phyloP scores from a whole-genome alignment of 169 alveolate genomes.

The Plasmodium cynomolgi region DNA sequence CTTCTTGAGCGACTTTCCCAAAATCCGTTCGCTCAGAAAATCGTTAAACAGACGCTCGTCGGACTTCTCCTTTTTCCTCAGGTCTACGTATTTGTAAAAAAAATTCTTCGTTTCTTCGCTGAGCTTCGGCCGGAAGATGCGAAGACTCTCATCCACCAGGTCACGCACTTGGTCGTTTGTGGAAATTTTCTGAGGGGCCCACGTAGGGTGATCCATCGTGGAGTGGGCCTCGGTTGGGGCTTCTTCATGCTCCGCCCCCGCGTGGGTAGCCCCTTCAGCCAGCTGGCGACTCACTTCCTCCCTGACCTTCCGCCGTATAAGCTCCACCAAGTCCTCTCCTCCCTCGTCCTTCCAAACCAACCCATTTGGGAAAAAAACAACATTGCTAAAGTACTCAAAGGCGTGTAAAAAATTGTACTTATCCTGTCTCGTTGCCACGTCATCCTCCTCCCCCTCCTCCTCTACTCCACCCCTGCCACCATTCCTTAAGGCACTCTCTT shows the following conservation, averaged over 20 bases:
- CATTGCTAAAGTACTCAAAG: conserved; percentile 29
- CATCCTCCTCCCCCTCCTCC: not conserved
- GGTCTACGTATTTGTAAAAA: conserved; percentile 46
- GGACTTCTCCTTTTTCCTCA: conserved; percentile 48
- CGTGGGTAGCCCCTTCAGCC: not conserved
- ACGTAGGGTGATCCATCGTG: not conserved
- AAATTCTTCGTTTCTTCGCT: conserved; percentile 50
- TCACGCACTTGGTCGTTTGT: conserved; percentile 5
- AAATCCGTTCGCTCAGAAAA: conserved; percentile 21
- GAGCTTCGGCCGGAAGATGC: conserved; percentile 45
- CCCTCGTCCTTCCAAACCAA: not conserved
- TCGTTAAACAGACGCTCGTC: conserved; percentile 31
- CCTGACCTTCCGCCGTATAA: not conserved
- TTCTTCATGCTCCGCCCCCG: not conserved
- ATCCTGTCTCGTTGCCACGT: not conserved
- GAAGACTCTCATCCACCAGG: conserved; percentile 56
- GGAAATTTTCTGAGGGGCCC: not conserved
- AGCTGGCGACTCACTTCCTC: not conserved
- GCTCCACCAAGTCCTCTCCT: not conserved
- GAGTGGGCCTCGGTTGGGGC: not conserved
- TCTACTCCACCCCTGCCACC: not conserved
- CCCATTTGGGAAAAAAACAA: conserved; percentile 26
- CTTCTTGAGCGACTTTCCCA: conserved; percentile 4
- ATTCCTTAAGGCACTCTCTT: not conserved
- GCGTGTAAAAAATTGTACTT: conserved; percentile 10